Evolutionary conservation across 345 rosid species (phyloP), one percentile per base, ranked within the genome.

Genomic region (Kandelia obovata): DNA sequence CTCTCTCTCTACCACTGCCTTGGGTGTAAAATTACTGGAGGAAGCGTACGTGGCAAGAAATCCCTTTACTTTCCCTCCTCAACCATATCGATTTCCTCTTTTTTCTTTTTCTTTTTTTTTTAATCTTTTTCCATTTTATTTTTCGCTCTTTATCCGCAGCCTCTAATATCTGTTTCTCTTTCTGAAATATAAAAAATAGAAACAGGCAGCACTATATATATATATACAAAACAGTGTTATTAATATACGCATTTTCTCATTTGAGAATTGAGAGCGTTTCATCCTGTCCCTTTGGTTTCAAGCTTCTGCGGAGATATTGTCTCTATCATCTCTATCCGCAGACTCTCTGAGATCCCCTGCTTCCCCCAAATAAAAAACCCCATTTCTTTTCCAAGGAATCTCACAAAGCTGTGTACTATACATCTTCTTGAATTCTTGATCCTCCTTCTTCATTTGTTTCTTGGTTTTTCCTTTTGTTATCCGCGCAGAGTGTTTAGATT

Each of bases 1-100:
- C 17, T 43, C 49, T 43, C 19, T 43, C 49, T 43, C 49, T 34
- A 7, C 37, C 47, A 15, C 49, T 43, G 19, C 49, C 49, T 13
- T 67, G 72, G 72, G 75, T 69, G 65, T 64, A 43, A 65, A 66
- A 64, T 34, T 35, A 28, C 69, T 23, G 53, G 80, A 79, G 80
- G 81, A 77, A 77, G 82, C 85, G 81, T 89, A 76, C 67, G 62
- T 65, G 65, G 78, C 87, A 87, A 89, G 87, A 73, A 82, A 84
- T 71, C 71, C 58, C 72, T 7, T 25, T 4, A 43, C 19, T 43
- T 43, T 43, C 19, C 49, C 49, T 43, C 49, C 49, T 43, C 49
- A 43, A 11, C 49, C 5, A 23, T 46, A 8, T 26, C 43, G 16
- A 26, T 75, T 58, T 27, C 9, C 39, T 64, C 39, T 21, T 63